Conservation (phyloP, 805 yeast genomes). For the Starmerella tilneyi region DNA sequence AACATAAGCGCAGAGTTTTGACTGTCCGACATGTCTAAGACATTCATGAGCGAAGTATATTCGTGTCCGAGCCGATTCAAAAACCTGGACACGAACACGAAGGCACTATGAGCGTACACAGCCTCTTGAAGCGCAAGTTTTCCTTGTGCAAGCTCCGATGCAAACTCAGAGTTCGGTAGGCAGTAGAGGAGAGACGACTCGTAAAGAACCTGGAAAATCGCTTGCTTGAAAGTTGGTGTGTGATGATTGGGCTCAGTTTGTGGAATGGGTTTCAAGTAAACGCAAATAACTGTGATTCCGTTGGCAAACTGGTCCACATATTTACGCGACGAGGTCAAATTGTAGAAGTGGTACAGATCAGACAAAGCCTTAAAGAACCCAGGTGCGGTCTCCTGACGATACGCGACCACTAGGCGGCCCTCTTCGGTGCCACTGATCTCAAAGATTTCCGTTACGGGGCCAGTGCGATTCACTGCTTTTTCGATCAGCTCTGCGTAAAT, state of each 20-base stretch:
- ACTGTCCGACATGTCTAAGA: slow-evolving; percentile 54
- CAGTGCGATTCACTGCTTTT: slow-evolving; percentile 62
- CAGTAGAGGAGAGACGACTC: slow-evolving; percentile 90
- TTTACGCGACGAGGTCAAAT: slow-evolving; percentile 72
- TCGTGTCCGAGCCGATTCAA: slow-evolving; percentile 89
- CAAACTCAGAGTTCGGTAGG: slow-evolving; percentile 78
- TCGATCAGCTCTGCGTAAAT: slow-evolving; percentile 63
- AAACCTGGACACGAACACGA: slow-evolving; percentile 86
- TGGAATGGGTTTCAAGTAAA: slow-evolving; percentile 64
- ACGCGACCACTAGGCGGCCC: slow-evolving; percentile 80
- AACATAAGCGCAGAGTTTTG: slow-evolving; percentile 66
- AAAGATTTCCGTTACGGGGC: slow-evolving; percentile 85
- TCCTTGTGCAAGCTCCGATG: slow-evolving; percentile 57
- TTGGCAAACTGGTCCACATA: slow-evolving; percentile 90
- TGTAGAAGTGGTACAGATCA: slow-evolving; percentile 80
- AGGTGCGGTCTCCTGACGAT: slow-evolving; percentile 70
- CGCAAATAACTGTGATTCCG: slow-evolving; percentile 75
- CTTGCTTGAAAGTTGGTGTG: slow-evolving; percentile 51
- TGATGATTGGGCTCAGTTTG: slow-evolving; percentile 9
- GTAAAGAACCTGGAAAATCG: slow-evolving; percentile 80
- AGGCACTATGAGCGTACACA: slow-evolving; percentile 87
- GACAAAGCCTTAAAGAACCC: slow-evolving; percentile 79
- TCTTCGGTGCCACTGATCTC: slow-evolving; percentile 72
- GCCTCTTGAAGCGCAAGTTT: slow-evolving; percentile 87
- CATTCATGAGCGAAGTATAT: slow-evolving; percentile 54